Conservation (phyloP, 257 asterid genomes). For the Handroanthus guayacan region DNA sequence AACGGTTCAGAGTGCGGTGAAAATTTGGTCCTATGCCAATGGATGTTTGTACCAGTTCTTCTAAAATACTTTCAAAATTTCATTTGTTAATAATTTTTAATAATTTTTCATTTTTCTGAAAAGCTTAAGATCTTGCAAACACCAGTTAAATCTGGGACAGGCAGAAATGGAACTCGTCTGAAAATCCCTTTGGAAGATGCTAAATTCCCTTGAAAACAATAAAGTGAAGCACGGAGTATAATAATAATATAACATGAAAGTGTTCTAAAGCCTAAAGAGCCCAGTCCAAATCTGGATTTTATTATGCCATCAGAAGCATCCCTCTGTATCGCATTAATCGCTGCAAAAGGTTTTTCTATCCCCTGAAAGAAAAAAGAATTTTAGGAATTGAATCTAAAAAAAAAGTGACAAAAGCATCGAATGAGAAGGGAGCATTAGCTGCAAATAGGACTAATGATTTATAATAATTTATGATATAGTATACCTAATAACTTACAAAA, state of each 20-base stretch:
- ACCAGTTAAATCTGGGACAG: neutral
- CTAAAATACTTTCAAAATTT: too few relatives aligned
- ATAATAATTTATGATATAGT: too few relatives aligned
- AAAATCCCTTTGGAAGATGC: slow-evolving; percentile 44
- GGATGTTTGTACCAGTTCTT: too few relatives aligned
- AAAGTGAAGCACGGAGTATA: slow-evolving; percentile 44
- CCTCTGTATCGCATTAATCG: slow-evolving; percentile 53
- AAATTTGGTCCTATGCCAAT: too few relatives aligned
- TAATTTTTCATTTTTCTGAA: too few relatives aligned
- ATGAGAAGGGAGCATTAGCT: neutral
- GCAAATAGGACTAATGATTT: too few relatives aligned
- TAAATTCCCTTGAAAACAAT: slow-evolving; percentile 41
- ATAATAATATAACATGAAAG: slow-evolving; percentile 12
- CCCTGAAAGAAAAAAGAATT: slow-evolving; percentile 39
- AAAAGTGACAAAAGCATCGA: neutral
- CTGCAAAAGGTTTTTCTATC: slow-evolving; percentile 42
- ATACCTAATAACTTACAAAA: too few relatives aligned
- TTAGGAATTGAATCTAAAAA: neutral
- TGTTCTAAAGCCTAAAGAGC: slow-evolving; percentile 36
- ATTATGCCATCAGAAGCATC: slow-evolving; percentile 37
- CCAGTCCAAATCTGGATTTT: slow-evolving; percentile 38
- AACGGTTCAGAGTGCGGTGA: neutral
- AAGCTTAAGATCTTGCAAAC: too few relatives aligned
- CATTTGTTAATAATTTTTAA: too few relatives aligned
- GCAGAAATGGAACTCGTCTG: slow-evolving; percentile 28